Base-by-base conservation (phyloP, 2,329 filamentous ascomycete genomes). In the Hawksworthiomyces lignivorus region DNA sequence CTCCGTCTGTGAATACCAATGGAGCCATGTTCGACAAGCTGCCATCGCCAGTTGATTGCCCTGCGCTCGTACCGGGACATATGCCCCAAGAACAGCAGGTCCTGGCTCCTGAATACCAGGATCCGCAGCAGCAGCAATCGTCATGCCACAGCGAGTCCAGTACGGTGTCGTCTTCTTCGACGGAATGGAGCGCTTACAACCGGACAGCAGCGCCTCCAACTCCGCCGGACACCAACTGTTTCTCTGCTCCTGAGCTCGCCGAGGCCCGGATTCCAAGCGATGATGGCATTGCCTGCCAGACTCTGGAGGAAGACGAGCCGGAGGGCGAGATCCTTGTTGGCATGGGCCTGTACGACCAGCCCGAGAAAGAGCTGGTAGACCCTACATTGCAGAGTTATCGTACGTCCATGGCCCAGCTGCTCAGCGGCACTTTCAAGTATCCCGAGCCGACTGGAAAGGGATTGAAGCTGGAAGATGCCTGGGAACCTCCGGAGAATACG, bases 391-490 rank as follows among this genome's bases (percentile, higher is more conserved):
- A 77, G 60, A 69, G 74, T 62, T 70, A 78, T 61, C 58, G 69
- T 37, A 69, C 69, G 5, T 73, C 72, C 20, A 68, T 76, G 43
- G 70, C 68, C 27, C 69, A 70, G 20, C 58, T 84, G 15, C 60
- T 80, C 35, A 72, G 73, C 19, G 63, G 73, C 7, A 58, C 66
- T 2, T 70, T 68, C 50, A 62, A 65, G 31, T 56, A 56, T 7
- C 50, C 60, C 0, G 69, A 72, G 48, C 65, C 72, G 4, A 69
- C 65, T 15, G 84, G 84, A 44, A 86, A 87, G 59, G 84, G 85
- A 0, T 65, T 90, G 51, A 90, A 88, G 58, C 66, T 92, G 4
- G 85, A 90, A 60, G 84, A 89, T 58, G 84, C 84, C 0, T 90
- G 73, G 84, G 82, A 77, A 59, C 84, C 72, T 15, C 82, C 80